phyloP scores from a whole-genome alignment of 2,329 filamentous ascomycete genomes.

The Magnaporthiopsis rhizophila region DNA sequence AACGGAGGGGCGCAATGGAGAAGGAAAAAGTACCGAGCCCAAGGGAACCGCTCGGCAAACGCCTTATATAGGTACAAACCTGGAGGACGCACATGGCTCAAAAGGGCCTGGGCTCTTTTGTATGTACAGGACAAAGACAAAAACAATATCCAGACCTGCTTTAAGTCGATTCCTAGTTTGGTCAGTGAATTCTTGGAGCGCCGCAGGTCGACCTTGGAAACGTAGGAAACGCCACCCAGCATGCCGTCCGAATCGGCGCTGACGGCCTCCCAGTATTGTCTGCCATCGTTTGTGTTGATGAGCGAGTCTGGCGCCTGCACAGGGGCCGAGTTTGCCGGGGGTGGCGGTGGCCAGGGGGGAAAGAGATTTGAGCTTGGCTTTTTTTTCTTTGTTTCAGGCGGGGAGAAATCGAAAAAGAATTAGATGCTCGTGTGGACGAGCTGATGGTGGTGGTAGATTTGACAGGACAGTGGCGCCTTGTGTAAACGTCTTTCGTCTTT shows the following conservation, averaged over 20 bases:
- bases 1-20: too few species aligned
- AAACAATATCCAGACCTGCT: slow-evolving; percentile 12
- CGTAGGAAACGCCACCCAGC: slow-evolving; percentile 63
- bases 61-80: too few species aligned
- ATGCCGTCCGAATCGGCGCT: slow-evolving; percentile 56
- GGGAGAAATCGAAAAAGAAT: not conserved
- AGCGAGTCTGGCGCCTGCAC: slow-evolving; percentile 23
- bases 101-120: too few species aligned
- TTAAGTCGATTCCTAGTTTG: slow-evolving; percentile 49
- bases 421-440: not conserved
- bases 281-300: slow-evolving; percentile 27
- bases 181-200: slow-evolving; percentile 63
- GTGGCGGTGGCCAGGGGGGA: not conserved
- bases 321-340: not conserved
- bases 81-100: too few species aligned
- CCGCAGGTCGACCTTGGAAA: slow-evolving; percentile 63
- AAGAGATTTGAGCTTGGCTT: too few species aligned
- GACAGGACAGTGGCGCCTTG: not conserved
- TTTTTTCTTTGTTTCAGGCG: too few species aligned
- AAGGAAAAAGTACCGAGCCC: too few species aligned
- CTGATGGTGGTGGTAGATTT: not conserved
- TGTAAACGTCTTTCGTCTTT: too few species aligned
- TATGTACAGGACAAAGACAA: too few species aligned
- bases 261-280: slow-evolving; percentile 39
- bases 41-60: too few species aligned